Base-by-base conservation (phyloP, 768 basidiomycete species). In the Kwoniella shandongensis region DNA sequence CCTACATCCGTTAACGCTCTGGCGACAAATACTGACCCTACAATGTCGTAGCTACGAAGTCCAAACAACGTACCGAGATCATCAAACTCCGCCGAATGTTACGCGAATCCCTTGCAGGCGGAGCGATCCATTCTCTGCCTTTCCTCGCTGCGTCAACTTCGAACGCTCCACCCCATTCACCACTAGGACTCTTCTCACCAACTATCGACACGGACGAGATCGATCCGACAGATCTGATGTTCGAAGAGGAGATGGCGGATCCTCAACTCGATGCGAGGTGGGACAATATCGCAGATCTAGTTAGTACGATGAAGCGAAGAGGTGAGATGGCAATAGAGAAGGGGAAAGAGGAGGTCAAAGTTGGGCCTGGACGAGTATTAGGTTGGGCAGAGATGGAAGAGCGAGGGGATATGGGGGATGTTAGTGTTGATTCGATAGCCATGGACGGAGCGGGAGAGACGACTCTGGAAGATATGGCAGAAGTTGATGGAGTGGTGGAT, bases 21-120 rank as follows among this genome's bases (percentile, higher is more conserved):
- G 5, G 30, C 12, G 4, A 7, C 45, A 20, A 3, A 29, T 44
- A 48, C 27, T 10, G 23, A 23, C 51, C 4, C 50, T 25, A n/a
- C 12, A 18, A 32, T 22, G 6, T 25, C 18, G 18, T 44, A 68
- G 67, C 66, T 20, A 67, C 67, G 0, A 69, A 67, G 59, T 48
- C 67, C 10, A 68, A 68, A 59, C 70, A 72, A 58, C 67, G 70
- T 7, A 53, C 63, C 8, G 70, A 72, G 44, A 67, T 72, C 12
- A 55, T 65, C 18, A 65, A 61, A 26, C 54, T 72, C 10, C 63
- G 67, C 15, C 57, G 70, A 23, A 44, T 58, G 20, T 42, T 72
- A 23, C 57, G 70, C 36, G 69, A 68, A 57, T 66, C 64, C 15
- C 32, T 68, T n/a, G 30, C 45, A 17, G 64, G 59, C 13, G 13